Evolutionary conservation across 2,329 filamentous ascomycete species (phyloP).

Genomic region (Hymenotorrendiella dingleyae): DNA sequence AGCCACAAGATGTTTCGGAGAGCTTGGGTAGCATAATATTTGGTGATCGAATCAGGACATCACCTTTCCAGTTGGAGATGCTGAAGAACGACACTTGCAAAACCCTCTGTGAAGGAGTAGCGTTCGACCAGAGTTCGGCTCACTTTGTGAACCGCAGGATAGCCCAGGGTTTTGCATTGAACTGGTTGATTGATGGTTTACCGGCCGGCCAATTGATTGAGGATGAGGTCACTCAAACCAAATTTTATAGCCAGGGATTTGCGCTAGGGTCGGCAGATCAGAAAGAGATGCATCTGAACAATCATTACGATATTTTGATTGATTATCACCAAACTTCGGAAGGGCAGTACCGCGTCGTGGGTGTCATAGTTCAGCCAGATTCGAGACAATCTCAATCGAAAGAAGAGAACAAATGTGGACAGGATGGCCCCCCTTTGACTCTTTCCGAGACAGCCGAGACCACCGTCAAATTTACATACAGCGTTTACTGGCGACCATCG

Average conservation of each 20-base stretch:
- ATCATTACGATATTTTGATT: slow-evolving; percentile 90
- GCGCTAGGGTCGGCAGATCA: slow-evolving; percentile 61
- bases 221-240: slow-evolving; percentile 68
- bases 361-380: slow-evolving; percentile 78
- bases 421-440: slow-evolving; percentile 49
- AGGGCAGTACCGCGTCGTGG: slow-evolving; percentile 79
- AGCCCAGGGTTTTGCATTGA: slow-evolving; percentile 79
- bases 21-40: slow-evolving; percentile 95
- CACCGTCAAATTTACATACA: slow-evolving; percentile 81
- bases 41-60: slow-evolving; percentile 95
- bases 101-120: slow-evolving; percentile 62
- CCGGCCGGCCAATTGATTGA: slow-evolving; percentile 80
- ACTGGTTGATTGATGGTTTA: slow-evolving; percentile 92
- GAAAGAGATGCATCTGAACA: slow-evolving; percentile 65
- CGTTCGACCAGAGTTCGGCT: slow-evolving; percentile 59
- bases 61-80: slow-evolving; percentile 87
- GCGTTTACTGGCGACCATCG: slow-evolving; percentile 81
- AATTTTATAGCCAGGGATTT: slow-evolving; percentile 91
- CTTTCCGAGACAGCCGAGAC: slow-evolving; percentile 60
- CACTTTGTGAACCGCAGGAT: slow-evolving; percentile 81
- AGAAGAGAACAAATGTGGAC: slow-evolving; percentile 51
- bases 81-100: slow-evolving; percentile 82
- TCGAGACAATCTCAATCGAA: slow-evolving; percentile 56
- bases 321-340: slow-evolving; percentile 80
- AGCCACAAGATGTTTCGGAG: slow-evolving; percentile 75